A percentile compares a stretch with the other conserved stretches of the same genome.
phyloP scores from a whole-genome alignment of 2,329 filamentous ascomycete species.

The Akanthomyces uredinophilus region DNA sequence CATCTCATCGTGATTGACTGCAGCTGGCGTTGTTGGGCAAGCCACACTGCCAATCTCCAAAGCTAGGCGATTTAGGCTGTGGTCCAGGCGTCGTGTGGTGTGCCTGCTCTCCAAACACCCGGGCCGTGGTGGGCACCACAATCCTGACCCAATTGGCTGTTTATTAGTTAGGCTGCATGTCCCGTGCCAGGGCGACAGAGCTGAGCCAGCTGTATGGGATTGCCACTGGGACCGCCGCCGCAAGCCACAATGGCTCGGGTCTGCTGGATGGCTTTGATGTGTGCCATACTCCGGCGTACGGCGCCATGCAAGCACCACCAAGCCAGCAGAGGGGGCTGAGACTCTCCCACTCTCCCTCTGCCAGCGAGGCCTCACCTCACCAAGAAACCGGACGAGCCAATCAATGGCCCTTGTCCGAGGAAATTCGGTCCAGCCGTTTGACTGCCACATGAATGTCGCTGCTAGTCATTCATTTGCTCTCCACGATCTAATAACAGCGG shows the following conservation, averaged over 20 bases:
- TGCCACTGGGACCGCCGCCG: not conserved
- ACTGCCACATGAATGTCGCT: not conserved
- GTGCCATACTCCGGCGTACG: not conserved
- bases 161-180: not conserved
- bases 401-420: not conserved
- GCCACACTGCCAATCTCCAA: conserved; percentile 1
- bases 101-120: conserved; percentile 3
- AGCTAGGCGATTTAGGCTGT: not conserved
- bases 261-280: not conserved
- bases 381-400: not conserved
- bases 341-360: not conserved
- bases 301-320: not conserved
- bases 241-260: conserved; percentile 4
- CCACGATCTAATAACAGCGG: not conserved
- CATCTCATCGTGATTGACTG: not conserved
- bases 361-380: not conserved
- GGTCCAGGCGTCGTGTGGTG: conserved; percentile 1
- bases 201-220: conserved; percentile 5
- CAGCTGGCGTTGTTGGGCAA: not conserved
- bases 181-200: not conserved
- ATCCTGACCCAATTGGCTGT: not conserved
- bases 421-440: conserved; percentile 9
- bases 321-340: not conserved
- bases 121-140: conserved; percentile 2
- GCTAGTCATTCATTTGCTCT: not conserved